phyloP scores from a whole-genome alignment of 2,329 filamentous ascomycete genomes.

The Aspergillus ibericus region DNA sequence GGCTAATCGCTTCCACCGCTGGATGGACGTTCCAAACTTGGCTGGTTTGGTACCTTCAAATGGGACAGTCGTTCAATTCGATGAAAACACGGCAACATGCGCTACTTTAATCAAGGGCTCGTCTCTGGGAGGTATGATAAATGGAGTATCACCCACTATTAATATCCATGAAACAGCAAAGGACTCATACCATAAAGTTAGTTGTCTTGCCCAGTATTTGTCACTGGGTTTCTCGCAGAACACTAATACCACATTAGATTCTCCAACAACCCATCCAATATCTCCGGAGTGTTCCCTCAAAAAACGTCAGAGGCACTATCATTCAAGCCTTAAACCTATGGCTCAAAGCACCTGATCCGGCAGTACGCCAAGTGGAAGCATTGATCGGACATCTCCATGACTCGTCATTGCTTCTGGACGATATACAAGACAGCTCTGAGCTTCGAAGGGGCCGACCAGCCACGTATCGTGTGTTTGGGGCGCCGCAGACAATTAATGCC shows the following conservation, averaged over 20 bases:
- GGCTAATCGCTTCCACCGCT: not conserved
- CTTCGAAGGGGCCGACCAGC: slow-evolving; percentile 2
- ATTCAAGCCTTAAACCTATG: not conserved
- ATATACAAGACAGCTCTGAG: slow-evolving; percentile 8
- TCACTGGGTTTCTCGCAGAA: not conserved
- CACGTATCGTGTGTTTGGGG: slow-evolving; percentile 7
- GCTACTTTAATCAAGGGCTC: not conserved
- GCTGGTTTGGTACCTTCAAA: not conserved
- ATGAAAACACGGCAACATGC: not conserved
- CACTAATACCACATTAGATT: not conserved
- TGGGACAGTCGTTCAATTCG: not conserved
- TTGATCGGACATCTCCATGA: not conserved
- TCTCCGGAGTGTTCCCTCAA: not conserved
- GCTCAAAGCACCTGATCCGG: not conserved
- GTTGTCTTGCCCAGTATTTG: not conserved
- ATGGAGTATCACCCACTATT: not conserved
- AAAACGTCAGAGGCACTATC: not conserved
- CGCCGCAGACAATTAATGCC: slow-evolving; percentile 4
- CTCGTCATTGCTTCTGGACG: slow-evolving; percentile 5
- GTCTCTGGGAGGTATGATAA: not conserved
- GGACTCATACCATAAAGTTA: not conserved
- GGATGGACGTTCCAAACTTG: not conserved
- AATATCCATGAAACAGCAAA: accelerated
- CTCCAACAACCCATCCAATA: not conserved
- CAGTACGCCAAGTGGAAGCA: not conserved